Base-by-base conservation (phyloP, 306 rosid genomes). In the Prunus kanzakura region DNA sequence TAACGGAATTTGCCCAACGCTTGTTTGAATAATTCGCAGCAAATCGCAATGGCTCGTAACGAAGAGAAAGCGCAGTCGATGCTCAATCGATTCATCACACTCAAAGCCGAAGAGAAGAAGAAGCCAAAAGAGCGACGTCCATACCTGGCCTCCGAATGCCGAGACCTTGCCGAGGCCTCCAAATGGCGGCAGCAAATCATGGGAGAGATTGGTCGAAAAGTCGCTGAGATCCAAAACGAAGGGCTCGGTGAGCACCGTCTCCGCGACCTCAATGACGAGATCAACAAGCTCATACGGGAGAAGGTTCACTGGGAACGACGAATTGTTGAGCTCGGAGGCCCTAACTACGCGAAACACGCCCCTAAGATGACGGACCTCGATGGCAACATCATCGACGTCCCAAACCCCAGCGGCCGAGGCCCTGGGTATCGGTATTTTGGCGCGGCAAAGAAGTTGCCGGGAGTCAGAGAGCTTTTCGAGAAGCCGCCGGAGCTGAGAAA, bases 171-270 rank as follows among this genome's bases (percentile, higher is more conserved):
- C 2, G 98, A 94, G 54, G 98, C 98, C 0, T 92, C 93, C 83
- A 89, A 82, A 77, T 94, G 98, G 97, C 95, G 96, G 30, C 95
- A 89, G 73, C 97, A 94, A 47, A 94, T 94, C 81, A 89, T 94
- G 93, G 92, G 97, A 1, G 98, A 94, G 76, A 89, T 94, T 61
- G 98, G 97, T n/a, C 95, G 92, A 18, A 94, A 94, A 55, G 98
- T 92, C 67, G 93, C 98, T n/a, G 98, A 95, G 91, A 89, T 95
- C 78, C 98, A 95, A 67, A 95, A 95, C 80, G 93, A 95, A 72
- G 97, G 93, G 14, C 93, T 95, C 38, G 97, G 96, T 1, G 97
- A 92, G 85, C 98, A 95, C 85, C 98, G 96, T n/a, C 96, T 89
- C 47, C 93, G 96, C 9, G 98, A 92, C 83, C 92, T 95, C 82